phyloP scores from a whole-genome alignment of 441 rosid genomes.

The Eruca vesicaria region DNA sequence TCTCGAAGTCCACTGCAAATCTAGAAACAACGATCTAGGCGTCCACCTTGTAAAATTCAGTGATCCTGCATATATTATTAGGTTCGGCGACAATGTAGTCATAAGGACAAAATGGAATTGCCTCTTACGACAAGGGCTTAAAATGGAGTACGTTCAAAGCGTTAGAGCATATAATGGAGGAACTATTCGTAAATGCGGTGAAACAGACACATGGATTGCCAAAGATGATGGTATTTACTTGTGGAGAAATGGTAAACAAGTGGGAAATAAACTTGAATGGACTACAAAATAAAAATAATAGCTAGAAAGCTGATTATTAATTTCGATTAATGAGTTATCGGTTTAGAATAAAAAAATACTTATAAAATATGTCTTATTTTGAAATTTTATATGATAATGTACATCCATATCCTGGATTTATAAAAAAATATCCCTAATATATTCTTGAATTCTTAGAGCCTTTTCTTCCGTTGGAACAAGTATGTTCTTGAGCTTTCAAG shows the following conservation, averaged over 20 bases:
- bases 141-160: neutral
- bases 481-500: neutral
- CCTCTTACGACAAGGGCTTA: neutral
- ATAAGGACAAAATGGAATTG: neutral
- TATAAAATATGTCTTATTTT: neutral
- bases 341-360: neutral
- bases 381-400: too few relatives aligned
- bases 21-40: neutral
- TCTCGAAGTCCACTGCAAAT: neutral
- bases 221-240: slow-evolving; percentile 12
- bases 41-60: neutral
- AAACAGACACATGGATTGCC: neutral
- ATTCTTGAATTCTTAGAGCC: neutral
- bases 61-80: neutral
- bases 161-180: slow-evolving; percentile 1
- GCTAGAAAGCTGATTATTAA: neutral
- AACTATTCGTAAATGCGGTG: neutral
- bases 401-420: too few relatives aligned
- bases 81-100: neutral
- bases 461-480: neutral
- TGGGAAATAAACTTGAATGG: neutral
- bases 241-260: neutral
- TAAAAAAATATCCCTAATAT: neutral
- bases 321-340: neutral
- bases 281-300: neutral